Percentiles rank a stretch among this genome's conserved stretches.
phyloP scores from a whole-genome alignment of 495 filamentous ascomycete genomes.

The Penicillium canariense region DNA sequence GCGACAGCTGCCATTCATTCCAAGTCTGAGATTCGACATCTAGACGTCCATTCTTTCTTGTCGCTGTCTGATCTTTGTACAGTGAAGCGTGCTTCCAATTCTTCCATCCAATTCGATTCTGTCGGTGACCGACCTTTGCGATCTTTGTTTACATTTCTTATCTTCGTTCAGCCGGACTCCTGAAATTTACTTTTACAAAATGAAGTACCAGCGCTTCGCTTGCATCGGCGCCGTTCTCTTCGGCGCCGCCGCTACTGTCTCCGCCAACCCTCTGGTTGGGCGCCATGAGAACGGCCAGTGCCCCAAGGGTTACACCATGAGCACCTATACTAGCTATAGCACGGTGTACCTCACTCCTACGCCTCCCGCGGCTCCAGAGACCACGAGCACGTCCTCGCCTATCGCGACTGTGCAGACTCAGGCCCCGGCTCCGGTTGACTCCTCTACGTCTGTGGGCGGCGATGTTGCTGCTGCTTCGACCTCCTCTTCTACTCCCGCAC shows the following conservation, averaged over 20 bases:
- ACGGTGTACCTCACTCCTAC: slow-evolving; percentile 23
- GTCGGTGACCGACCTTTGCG: not conserved
- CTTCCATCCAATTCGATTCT: slow-evolving; percentile 4
- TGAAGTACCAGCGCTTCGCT: slow-evolving; percentile 36
- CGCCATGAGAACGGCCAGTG: slow-evolving; percentile 24
- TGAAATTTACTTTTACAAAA: slow-evolving; percentile 13
- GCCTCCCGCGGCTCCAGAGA: slow-evolving; percentile 16
- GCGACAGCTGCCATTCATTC: slow-evolving; percentile 22
- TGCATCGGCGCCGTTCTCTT: slow-evolving; percentile 32
- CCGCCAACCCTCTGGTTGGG: slow-evolving; percentile 24
- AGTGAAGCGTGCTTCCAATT: not conserved
- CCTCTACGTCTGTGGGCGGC: slow-evolving; percentile 4
- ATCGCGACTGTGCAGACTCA: not conserved
- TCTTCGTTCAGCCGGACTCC: not conserved
- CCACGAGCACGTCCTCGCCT: slow-evolving; percentile 3
- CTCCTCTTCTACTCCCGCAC: not conserved
- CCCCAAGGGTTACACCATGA: slow-evolving; percentile 31
- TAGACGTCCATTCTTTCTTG: slow-evolving; percentile 36
- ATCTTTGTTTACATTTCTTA: not conserved
- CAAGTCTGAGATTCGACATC: slow-evolving; percentile 32
- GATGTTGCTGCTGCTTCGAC: slow-evolving; percentile 5
- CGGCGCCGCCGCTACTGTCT: slow-evolving; percentile 28
- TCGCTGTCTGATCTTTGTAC: slow-evolving; percentile 9
- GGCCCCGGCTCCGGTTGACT: not conserved
- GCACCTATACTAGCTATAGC: slow-evolving; percentile 20